Conservation (phyloP, 2,329 filamentous ascomycete species). For the Penicillium glabrum region DNA sequence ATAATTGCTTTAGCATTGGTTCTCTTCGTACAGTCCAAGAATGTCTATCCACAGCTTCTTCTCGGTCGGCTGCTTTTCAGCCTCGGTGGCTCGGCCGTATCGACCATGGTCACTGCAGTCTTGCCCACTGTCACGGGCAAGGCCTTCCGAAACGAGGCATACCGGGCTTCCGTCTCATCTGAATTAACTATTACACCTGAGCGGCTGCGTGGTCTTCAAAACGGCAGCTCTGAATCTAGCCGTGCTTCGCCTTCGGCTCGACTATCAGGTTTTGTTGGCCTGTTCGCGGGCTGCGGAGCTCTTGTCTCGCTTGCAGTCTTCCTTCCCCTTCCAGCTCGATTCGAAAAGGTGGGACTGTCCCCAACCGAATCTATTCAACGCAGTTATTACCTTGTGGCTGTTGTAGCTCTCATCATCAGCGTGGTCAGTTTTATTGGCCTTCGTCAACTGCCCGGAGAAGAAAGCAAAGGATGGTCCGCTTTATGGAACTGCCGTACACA, state of each 20-base stretch:
- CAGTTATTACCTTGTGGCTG: slow-evolving; percentile 84
- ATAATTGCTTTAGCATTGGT: slow-evolving; percentile 77
- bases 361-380: slow-evolving; percentile 73
- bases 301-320: slow-evolving; percentile 80
- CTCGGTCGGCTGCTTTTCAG: slow-evolving; percentile 85
- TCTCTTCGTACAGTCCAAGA: slow-evolving; percentile 78
- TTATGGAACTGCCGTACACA: slow-evolving; percentile 36
- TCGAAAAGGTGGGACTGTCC: slow-evolving; percentile 70
- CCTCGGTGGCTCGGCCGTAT: slow-evolving; percentile 85
- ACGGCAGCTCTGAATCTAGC: slow-evolving; percentile 1
- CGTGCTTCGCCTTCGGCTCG: slow-evolving; percentile 53
- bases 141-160: slow-evolving; percentile 40
- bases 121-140: slow-evolving; percentile 67
- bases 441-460: slow-evolving; percentile 66
- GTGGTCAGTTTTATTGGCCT: slow-evolving; percentile 78
- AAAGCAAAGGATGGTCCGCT: slow-evolving; percentile 69
- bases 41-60: slow-evolving; percentile 86
- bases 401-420: slow-evolving; percentile 69
- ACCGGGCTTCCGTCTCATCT: slow-evolving; percentile 57
- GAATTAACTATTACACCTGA: slow-evolving; percentile 60
- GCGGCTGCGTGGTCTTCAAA: slow-evolving; percentile 33
- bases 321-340: slow-evolving; percentile 79
- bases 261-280: slow-evolving; percentile 84
- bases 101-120: slow-evolving; percentile 97
- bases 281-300: slow-evolving; percentile 90